Percentiles rank a stretch among this genome's conserved stretches.
Conservation (phyloP, 1,139 yeast species). For the Yamadazyma epiphylla region DNA sequence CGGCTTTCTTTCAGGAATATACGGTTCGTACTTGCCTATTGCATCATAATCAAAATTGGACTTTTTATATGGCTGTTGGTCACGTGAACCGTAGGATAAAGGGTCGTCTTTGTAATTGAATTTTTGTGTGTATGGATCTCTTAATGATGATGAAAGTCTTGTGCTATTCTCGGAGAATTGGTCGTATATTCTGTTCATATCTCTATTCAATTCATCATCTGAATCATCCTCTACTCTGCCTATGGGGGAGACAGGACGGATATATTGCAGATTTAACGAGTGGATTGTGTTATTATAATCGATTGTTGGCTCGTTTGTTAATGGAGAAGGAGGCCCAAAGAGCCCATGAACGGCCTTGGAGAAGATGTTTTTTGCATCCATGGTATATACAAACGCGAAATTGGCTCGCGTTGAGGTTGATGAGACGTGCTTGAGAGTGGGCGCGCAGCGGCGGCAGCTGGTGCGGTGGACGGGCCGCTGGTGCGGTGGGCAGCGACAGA, state of each 20-base stretch:
- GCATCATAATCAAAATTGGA: constrained; percentile 3
- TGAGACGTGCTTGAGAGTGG: too few species aligned
- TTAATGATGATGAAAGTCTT: constrained; percentile 6
- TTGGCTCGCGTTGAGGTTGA: too few species aligned
- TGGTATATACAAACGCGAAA: too few species aligned
- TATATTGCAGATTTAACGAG: constrained; percentile 6
- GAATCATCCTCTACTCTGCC: constrained; percentile 15
- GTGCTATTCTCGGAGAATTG: constrained; percentile 10
- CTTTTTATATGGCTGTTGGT: too few species aligned
- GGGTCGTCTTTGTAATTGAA: too few species aligned
- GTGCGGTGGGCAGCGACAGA: too few species aligned
- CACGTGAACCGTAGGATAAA: too few species aligned
- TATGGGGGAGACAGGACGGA: too few species aligned
- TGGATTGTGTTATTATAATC: constrained; percentile 30
- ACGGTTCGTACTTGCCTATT: constrained; percentile 1
- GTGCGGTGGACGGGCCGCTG: too few species aligned
- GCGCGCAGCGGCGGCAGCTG: too few species aligned
- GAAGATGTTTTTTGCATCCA: constrained; percentile 3
- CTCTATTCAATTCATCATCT: constrained; percentile 22
- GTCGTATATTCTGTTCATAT: constrained; percentile 11
- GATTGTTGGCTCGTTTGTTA: constrained; percentile 35
- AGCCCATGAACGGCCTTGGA: constrained; percentile 8
- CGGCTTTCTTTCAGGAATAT: too few species aligned
- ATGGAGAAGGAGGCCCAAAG: constrained; percentile 17
- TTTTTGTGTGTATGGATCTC: too few species aligned